Base-by-base conservation (phyloP, 148 eudicot species). In the Fallopia convolvulus region DNA sequence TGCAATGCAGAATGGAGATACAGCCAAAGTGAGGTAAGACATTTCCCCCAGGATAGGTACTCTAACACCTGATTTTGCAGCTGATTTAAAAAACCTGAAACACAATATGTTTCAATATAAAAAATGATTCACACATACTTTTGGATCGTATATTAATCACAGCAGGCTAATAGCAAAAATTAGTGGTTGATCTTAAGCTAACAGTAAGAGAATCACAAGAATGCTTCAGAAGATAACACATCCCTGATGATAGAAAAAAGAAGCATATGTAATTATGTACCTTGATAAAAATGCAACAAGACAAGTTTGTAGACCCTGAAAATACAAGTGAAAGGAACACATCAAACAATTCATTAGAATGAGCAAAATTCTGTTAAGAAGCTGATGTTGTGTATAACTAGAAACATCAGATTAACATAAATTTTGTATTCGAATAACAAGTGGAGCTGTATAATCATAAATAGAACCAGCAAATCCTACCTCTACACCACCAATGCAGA, bases 401-500 rank as follows among this genome's bases (percentile, higher is more conserved):
- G 30, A 36, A 5, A 26, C 14, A 65, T 65, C 18, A 65, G 18
- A 39, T 15, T 68, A 68, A 42, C 33, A 39, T 36, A 68, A 6
- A 23, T 23, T 17, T 39, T 33, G 9, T 5, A 21, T 68, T 9
- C 36, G 4, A 8, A 68, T 12, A 12, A 26, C 39, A 61, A 68
- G 11, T 68, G 72, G 18, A 65, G 40, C 6, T 36, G 15, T 15
- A 17, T 4, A 2, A 36, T 4, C 4, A 33, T 13, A 36, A 68
- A 33, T 68, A 15, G 14, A 75, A 75, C 48, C 48, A 70, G 49
- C 0, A 61, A 75, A 30, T 32, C 85, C 39, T 77, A 92, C 97
- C 95, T 92, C 97, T 73, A 86, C 88, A 76, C 97, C 97, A 77
- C 97, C 97, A 74, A 92, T 86, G 87, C 93, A 91, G 78, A 92